A percentile compares a stretch with the other conserved stretches of the same genome.
Conservation (phyloP, 2,329 filamentous ascomycete genomes). For the Aspergillus quadrilineatus region DNA sequence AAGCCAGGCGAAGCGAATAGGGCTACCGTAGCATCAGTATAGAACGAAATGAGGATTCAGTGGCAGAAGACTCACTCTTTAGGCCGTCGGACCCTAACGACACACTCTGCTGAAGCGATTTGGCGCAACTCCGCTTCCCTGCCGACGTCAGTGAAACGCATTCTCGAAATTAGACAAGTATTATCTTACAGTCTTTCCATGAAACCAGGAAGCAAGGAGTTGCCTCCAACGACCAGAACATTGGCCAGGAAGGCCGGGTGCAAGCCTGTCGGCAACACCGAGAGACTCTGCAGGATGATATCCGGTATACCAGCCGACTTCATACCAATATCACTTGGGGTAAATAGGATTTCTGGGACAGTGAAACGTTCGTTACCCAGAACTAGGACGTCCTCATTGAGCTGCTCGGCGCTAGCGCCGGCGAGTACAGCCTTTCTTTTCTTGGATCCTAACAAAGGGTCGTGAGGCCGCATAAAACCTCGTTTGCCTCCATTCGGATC, state of each 20-base stretch:
- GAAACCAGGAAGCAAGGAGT: constrained; percentile 75
- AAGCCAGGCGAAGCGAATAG: constrained; percentile 78
- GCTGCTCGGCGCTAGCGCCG: constrained; percentile 46
- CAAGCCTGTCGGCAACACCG: constrained; percentile 72
- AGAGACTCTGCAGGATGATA: constrained; percentile 76
- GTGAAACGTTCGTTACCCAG: constrained; percentile 89
- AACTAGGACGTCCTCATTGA: constrained; percentile 75
- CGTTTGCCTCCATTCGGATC: constrained; percentile 66
- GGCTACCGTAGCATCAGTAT: constrained; percentile 40
- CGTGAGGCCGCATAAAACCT: constrained; percentile 75
- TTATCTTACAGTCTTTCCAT: constrained; percentile 65
- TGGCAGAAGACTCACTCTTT: constrained; percentile 50
- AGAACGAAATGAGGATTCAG: constrained; percentile 3
- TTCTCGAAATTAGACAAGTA: background rate
- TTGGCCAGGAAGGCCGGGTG: constrained; percentile 85
- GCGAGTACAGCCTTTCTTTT: constrained; percentile 51
- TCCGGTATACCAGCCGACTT: constrained; percentile 79
- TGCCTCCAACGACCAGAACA: constrained; percentile 85
- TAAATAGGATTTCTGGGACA: constrained; percentile 87
- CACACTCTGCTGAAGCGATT: constrained; percentile 72
- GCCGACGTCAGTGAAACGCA: constrained; percentile 22
- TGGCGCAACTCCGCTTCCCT: constrained; percentile 68
- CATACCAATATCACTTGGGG: constrained; percentile 79
- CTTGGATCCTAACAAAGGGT: constrained; percentile 61
- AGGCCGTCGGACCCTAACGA: constrained; percentile 70